Evolutionary conservation across 805 yeast genomes (phyloP).

Genomic region (Danielia oregonensis): DNA sequence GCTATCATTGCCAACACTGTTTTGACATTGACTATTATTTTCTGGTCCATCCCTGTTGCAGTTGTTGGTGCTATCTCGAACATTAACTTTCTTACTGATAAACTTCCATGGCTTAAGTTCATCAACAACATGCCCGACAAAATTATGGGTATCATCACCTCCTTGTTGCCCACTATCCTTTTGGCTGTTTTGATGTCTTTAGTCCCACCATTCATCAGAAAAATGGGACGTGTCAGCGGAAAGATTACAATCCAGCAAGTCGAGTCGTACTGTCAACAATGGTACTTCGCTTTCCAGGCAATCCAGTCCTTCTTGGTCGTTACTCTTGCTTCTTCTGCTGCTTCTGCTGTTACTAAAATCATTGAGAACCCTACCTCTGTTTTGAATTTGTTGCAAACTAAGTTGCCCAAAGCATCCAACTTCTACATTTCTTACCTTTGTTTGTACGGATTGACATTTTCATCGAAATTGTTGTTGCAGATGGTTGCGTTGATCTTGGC

Average conservation of each 20-base stretch:
- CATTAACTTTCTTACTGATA: slow-evolving; percentile 65
- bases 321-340: slow-evolving; percentile 78
- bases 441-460: slow-evolving; percentile 73
- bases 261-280: slow-evolving; percentile 79
- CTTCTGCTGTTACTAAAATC: slow-evolving; percentile 70
- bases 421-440: slow-evolving; percentile 82
- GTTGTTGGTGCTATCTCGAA: slow-evolving; percentile 93
- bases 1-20: slow-evolving; percentile 58
- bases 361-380: slow-evolving; percentile 64
- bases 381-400: slow-evolving; percentile 67
- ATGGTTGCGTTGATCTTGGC: slow-evolving; percentile 68
- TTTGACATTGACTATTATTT: slow-evolving; percentile 65
- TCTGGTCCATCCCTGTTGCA: slow-evolving; percentile 98
- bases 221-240: slow-evolving; percentile 74
- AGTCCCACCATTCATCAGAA: slow-evolving; percentile 79
- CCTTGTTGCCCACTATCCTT: slow-evolving; percentile 78
- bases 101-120: slow-evolving; percentile 71
- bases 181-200: slow-evolving; percentile 81
- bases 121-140: slow-evolving; percentile 67
- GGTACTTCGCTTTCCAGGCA: slow-evolving; percentile 89
- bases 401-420: slow-evolving; percentile 86
- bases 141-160: slow-evolving; percentile 81
- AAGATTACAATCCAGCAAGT: slow-evolving; percentile 64
- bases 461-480: slow-evolving; percentile 77
- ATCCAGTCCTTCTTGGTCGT: slow-evolving; percentile 84